Evolutionary conservation across 1,284 basidiomycete species (phyloP).

Genomic region (Cryptococcus sp.): DNA sequence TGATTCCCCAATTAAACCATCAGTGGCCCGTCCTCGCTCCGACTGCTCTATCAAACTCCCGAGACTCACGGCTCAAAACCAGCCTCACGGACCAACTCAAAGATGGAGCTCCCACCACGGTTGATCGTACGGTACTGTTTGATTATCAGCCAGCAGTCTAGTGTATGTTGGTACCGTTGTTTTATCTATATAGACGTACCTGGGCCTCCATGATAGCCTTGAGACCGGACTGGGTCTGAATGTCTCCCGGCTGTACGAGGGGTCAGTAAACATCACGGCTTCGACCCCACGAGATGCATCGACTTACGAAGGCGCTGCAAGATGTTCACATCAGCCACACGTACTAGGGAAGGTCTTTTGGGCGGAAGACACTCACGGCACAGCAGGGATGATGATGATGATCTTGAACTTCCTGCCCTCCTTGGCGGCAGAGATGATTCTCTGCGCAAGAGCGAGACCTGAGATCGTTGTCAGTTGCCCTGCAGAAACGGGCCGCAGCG

Average conservation of each 20-base stretch:
- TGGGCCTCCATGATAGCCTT: conserved; percentile 56
- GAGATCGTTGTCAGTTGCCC: background rate
- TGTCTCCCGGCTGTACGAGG: conserved; percentile 61
- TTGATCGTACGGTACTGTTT: conserved; percentile 67
- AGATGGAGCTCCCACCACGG: conserved; percentile 79
- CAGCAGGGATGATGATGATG: conserved; percentile 69
- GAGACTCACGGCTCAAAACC: conserved; percentile 70
- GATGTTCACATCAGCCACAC: background rate
- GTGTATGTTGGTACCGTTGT: too few relatives aligned
- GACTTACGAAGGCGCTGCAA: conserved; percentile 39
- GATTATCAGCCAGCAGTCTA: too few relatives aligned
- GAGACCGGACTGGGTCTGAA: conserved; percentile 65
- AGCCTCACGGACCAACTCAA: conserved; percentile 71
- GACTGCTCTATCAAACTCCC: too few relatives aligned
- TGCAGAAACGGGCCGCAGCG: too few relatives aligned
- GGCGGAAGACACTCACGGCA: conserved; percentile 38
- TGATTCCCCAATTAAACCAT: background rate
- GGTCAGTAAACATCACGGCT: background rate
- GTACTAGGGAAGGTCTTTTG: too few relatives aligned
- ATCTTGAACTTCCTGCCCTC: conserved; percentile 71
- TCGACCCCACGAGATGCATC: background rate
- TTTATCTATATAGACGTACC: conserved; percentile 14
- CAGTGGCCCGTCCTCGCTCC: too few relatives aligned
- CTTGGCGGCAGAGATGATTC: conserved; percentile 73
- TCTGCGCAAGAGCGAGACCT: conserved; percentile 68